phyloP scores from a whole-genome alignment of 331 rosid genomes.

The Acacia concinna region DNA sequence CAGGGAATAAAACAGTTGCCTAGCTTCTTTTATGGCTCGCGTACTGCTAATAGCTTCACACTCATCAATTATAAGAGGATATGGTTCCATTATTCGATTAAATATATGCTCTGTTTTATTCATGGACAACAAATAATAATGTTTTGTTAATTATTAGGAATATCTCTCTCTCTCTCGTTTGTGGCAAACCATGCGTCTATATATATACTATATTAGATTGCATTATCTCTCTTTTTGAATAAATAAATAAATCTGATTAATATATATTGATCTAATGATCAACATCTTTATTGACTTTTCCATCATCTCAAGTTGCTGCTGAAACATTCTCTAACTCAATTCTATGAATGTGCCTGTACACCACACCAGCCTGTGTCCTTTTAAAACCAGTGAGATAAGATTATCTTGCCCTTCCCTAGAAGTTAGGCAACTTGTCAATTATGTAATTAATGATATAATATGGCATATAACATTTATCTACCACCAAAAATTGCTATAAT shows the following conservation, averaged over 20 bases:
- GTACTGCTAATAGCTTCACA: constrained; percentile 18
- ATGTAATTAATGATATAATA: constrained; percentile 25
- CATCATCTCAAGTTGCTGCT: constrained; percentile 31
- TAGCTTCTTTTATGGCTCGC: constrained; percentile 5
- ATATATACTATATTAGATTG: constrained; percentile 6
- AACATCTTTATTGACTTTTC: constrained; percentile 28
- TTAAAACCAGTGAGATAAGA: not conserved
- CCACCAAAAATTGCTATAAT: not conserved
- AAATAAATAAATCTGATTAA: constrained; percentile 20
- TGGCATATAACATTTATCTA: not conserved
- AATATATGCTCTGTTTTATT: constrained; percentile 31
- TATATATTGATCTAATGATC: constrained; percentile 34
- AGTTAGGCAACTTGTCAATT: constrained; percentile 17
- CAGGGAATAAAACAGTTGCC: constrained; percentile 28
- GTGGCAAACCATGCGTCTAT: constrained; percentile 23
- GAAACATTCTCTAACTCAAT: constrained; percentile 32
- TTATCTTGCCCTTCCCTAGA: constrained; percentile 1
- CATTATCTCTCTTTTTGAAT: constrained; percentile 9
- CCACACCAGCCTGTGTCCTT: not conserved
- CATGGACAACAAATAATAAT: constrained; percentile 14
- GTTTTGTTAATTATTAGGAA: constrained; percentile 24
- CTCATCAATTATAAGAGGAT: constrained; percentile 40
- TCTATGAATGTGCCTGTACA: constrained; percentile 9
- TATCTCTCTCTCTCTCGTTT: not conserved
- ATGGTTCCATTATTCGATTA: constrained; percentile 49